Conservation (phyloP, 1,139 yeast species). For the Kodamaea arcana region DNA sequence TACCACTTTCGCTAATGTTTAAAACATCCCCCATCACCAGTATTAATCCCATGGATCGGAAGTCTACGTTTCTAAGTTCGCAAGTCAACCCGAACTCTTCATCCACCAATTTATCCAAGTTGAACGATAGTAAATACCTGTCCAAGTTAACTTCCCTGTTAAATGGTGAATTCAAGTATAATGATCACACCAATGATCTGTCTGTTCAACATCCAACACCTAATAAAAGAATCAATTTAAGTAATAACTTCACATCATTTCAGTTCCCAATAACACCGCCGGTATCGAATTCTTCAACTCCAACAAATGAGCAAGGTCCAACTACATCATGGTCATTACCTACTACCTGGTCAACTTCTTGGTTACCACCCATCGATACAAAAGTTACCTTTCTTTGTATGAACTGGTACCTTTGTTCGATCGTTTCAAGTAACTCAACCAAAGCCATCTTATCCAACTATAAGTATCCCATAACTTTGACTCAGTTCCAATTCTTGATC, state of each 20-base stretch:
- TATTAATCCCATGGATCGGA: neutral
- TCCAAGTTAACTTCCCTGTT: neutral
- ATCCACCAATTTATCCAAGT: slow-evolving; percentile 21
- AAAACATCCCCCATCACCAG: neutral
- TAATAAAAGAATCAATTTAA: slow-evolving; percentile 16
- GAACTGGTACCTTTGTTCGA: slow-evolving; percentile 79
- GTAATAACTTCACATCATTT: slow-evolving; percentile 10
- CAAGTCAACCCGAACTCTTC: slow-evolving; percentile 25
- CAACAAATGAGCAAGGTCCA: slow-evolving; percentile 17
- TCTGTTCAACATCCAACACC: slow-evolving; percentile 16
- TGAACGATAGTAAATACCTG: slow-evolving; percentile 1
- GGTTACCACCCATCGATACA: slow-evolving; percentile 28
- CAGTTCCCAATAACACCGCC: slow-evolving; percentile 37
- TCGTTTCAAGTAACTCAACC: slow-evolving; percentile 75
- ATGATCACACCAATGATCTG: slow-evolving; percentile 3
- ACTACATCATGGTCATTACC: neutral
- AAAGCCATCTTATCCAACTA: slow-evolving; percentile 68
- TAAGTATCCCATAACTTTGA: slow-evolving; percentile 76
- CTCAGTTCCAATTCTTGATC: slow-evolving; percentile 77
- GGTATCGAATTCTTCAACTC: slow-evolving; percentile 31
- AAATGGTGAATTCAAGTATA: neutral
- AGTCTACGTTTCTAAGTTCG: slow-evolving; percentile 5
- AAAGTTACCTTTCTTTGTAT: slow-evolving; percentile 47
- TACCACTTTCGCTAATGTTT: neutral
- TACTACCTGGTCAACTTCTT: slow-evolving; percentile 1